Base-by-base conservation (phyloP, 495 filamentous ascomycete genomes). In the Penicillium cataractarum region DNA sequence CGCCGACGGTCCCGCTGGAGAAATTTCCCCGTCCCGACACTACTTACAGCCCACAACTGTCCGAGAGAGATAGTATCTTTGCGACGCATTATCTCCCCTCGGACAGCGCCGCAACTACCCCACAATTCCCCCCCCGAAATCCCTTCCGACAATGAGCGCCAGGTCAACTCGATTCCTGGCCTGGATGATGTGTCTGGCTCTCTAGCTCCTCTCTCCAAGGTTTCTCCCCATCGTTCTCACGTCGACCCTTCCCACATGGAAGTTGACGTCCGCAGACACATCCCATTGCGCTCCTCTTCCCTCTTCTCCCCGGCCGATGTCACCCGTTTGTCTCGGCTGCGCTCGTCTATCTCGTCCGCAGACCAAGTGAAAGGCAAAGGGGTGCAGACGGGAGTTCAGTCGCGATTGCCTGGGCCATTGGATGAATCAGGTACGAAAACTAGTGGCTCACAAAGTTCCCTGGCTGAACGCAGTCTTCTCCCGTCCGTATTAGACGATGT, bases 1-100 rank as follows among this genome's bases (percentile, higher is more conserved):
- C 73, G 26, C 60, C 68, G 10, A 76, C 71, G 32, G 61, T 58
- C 57, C 74, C 76, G 12, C 51, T 68, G 46, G 76, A 76, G 46
- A 66, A 62, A 39, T 57, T 62, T 29, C 61, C 71, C 64, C 70
- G 67, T 56, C 69, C 66, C 27, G 67, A 70, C 61, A 56, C 59
- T 39, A 68, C 71, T 29, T 68, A 81, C 37, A 72, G 64, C 49
- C 84, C 84, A 29, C 84, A 84, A 71, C 71, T 88, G 66, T 84
- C 84, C 13, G 86, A 89, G 65, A 72, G 86, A 57, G 86, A 89
- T 60, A 86, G 82, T 70, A 88, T 88, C 71, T 87, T 87, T 65
- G 86, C 86, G 46, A 87, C 85, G 2, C 81, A 85, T 61, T 88
- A 87, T 67, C 72, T 82, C 0, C 76, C 75, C 44, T 78, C 81